phyloP scores from a whole-genome alignment of 768 basidiomycete genomes.

The Serendipita sp. region DNA sequence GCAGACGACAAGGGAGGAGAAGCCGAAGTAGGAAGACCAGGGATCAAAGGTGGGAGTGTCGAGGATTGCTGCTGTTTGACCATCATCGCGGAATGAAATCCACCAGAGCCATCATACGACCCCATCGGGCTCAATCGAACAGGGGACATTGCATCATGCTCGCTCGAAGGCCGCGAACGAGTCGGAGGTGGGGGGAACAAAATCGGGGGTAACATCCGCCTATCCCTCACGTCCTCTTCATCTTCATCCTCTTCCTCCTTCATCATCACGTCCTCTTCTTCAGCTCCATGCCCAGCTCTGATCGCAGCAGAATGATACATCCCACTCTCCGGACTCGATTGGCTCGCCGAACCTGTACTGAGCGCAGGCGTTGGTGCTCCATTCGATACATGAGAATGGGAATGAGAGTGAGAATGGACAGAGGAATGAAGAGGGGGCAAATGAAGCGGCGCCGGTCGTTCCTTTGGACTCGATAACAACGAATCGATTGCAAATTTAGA shows the following conservation, averaged over 20 bases:
- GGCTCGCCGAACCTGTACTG: not conserved
- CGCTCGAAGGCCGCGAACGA: slow-evolving; percentile 1
- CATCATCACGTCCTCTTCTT: no score
- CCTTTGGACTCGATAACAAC: not conserved
- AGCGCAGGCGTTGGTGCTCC: not conserved
- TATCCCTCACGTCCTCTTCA: no score
- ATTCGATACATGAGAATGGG: not conserved
- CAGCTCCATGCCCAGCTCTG: no score
- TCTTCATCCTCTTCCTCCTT: no score
- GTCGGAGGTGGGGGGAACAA: not conserved
- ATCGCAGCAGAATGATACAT: not conserved
- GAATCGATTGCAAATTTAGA: slow-evolving; percentile 1
- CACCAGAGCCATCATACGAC: not conserved
- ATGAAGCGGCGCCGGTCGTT: no score
- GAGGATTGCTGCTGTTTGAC: not conserved
- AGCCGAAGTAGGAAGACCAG: not conserved
- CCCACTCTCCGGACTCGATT: not conserved
- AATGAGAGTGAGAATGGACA: no score
- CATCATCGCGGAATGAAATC: not conserved
- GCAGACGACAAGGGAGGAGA: not conserved
- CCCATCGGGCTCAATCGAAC: not conserved
- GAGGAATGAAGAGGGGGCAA: no score
- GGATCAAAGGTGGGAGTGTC: not conserved
- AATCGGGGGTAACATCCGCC: not conserved
- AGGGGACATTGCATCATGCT: not conserved